Evolutionary conservation across 2,329 filamentous ascomycete species (phyloP), one percentile per base, ranked within the genome.

Genomic region (Pseudogymnoascus sp.): DNA sequence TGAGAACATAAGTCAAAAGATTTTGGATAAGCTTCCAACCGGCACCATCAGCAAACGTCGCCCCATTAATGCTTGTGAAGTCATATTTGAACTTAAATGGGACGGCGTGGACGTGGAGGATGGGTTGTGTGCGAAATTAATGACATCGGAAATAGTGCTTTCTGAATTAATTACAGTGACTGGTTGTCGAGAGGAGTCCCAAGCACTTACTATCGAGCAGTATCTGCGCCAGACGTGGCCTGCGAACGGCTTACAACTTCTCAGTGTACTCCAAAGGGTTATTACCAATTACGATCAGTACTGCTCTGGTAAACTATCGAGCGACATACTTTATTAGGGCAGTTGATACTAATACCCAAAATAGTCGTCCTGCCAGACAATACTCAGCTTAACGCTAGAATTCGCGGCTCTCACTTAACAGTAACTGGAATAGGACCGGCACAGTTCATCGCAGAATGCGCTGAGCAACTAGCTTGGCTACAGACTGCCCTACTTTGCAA

Each of bases 21-120:
- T 65, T 19, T 26, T 65, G 40, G 37, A 64, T 26, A 53, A 53
- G 4, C 62, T 65, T 40, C 64, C 64, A 35, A 65, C 64, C 3
- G 37, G 64, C 38, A 62, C 21, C 21, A 61, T 65, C 24, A 65
- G 64, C 62, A 65, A 65, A 64, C 56, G 35, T 6, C 40, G 14
- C 44, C 13, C 35, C 47, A 42, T 47, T 13, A 16, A 11, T 21
- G 13, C n/a, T 16, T 59, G 61, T 16, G 19, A 53, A 64, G 33
- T 63, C 26, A 64, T 24, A 24, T 61, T 64, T 59, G 14, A 1
- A 26, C 24, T 53, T 53, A 14, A 53, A 31, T 19, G 4, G n/a
- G 26, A n/a, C 8, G 10, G 19, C 31, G 2, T 26, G 1, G 26
- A 53, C n/a, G 16, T 7, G 10, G 47, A 3, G 31, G 31, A 53